Evolutionary conservation across 78 protist genomes (phyloP).

Genomic region (Dictyostelium brefeldianum): DNA sequence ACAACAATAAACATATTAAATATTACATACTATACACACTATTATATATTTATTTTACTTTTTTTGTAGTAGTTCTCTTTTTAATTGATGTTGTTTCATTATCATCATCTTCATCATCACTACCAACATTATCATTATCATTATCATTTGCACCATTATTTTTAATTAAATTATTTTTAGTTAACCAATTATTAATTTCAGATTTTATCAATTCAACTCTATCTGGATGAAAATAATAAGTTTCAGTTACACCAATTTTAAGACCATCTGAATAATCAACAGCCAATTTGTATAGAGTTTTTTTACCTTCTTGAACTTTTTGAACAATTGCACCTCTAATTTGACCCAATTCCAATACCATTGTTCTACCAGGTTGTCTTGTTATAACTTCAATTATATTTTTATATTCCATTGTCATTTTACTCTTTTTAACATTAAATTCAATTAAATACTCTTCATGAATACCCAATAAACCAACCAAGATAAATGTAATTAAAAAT

Average conservation of each 20-base stretch:
- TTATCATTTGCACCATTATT: neutral
- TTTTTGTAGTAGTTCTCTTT: neutral
- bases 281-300: slow-evolving; percentile 13
- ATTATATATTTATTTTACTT: neutral
- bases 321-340: neutral
- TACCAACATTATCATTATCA: neutral
- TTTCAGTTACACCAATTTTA: slow-evolving; percentile 24
- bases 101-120: neutral
- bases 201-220: neutral
- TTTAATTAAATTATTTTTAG: neutral
- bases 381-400: slow-evolving; percentile 41
- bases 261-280: neutral
- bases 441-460: slow-evolving; percentile 38
- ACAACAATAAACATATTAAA: neutral
- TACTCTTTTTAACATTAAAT: neutral
- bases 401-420: slow-evolving; percentile 18
- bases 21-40: neutral
- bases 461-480: slow-evolving; percentile 44
- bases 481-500: slow-evolving; percentile 15
- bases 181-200: slow-evolving; percentile 2
- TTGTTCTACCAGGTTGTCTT: slow-evolving; percentile 11
- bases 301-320: slow-evolving; percentile 34
- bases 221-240: neutral
- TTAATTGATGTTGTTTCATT: neutral
- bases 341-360: slow-evolving; percentile 30